These are phyloP conservation scores for Mycena sp. DNA, from an alignment of 1,284 basidiomycete species.

Conservation along the genomic window DNA sequence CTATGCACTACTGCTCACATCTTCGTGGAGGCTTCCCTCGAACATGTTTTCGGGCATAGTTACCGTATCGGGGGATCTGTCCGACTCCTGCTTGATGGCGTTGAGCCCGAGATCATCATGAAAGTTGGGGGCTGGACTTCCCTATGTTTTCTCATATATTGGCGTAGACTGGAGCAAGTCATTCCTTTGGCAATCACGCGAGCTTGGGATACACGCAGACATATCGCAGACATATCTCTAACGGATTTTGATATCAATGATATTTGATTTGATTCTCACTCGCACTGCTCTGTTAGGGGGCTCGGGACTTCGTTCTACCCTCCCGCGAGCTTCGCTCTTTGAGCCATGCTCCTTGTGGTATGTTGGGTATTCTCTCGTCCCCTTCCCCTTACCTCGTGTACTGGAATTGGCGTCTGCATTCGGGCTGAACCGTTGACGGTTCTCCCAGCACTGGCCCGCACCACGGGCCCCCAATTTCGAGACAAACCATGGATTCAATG, in stretches of 20 bases:
- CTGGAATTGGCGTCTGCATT: constrained; percentile 6
- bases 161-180: constrained; percentile 11
- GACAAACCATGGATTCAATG: too few relatives aligned
- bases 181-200: too few relatives aligned
- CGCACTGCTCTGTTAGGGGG: not conserved
- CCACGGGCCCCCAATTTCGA: too few relatives aligned
- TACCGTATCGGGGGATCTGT: constrained; percentile 24
- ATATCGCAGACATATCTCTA: not conserved
- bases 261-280: not conserved
- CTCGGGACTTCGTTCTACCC: not conserved
- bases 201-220: not conserved
- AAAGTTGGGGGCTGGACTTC: constrained; percentile 24
- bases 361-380: constrained; percentile 10
- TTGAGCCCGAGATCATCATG: constrained; percentile 17
- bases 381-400: constrained; percentile 7
- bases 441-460: constrained; percentile 5
- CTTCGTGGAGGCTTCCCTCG: constrained; percentile 19
- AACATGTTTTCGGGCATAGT: constrained; percentile 23
- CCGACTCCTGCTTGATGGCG: constrained; percentile 1
- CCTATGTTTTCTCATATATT: constrained; percentile 21
- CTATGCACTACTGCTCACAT: constrained; percentile 35
- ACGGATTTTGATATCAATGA: not conserved
- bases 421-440: constrained; percentile 3
- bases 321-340: too few relatives aligned
- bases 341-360: not conserved